Conservation (phyloP, 1,139 yeast species). For the Hemisphaericaspora lyxosophila region DNA sequence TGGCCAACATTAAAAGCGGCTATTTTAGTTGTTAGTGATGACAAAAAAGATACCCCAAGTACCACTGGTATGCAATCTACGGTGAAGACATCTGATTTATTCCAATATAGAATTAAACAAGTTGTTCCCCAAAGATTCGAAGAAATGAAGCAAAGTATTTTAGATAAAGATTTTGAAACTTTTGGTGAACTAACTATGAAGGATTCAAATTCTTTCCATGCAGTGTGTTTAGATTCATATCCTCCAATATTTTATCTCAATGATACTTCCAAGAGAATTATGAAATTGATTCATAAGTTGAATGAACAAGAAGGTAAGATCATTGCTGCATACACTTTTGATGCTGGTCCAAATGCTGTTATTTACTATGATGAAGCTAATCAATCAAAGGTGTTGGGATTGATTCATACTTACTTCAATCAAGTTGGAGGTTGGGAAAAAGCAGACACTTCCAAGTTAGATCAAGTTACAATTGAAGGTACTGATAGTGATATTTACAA, state of each 20-base stretch:
- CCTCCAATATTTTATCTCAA: constrained; percentile 96
- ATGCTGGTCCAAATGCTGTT: constrained; percentile 99
- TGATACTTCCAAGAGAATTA: constrained; percentile 89
- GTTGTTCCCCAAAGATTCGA: constrained; percentile 86
- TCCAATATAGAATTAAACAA: constrained; percentile 68
- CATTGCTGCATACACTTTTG: constrained; percentile 97
- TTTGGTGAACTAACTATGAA: constrained; percentile 93
- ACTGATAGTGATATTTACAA: constrained; percentile 50
- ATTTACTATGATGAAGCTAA: constrained; percentile 78
- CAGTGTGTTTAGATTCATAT: constrained; percentile 89
- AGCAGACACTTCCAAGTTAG: constrained; percentile 25
- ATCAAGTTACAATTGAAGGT: constrained; percentile 40
- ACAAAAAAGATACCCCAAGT: constrained; percentile 90
- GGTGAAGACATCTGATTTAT: constrained; percentile 83
- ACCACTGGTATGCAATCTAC: constrained; percentile 97
- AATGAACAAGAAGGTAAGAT: constrained; percentile 67
- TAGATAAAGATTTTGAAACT: constrained; percentile 64
- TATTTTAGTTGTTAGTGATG: constrained; percentile 87
- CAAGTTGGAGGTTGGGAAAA: constrained; percentile 72
- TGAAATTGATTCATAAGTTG: constrained; percentile 76
- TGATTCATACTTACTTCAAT: constrained; percentile 53
- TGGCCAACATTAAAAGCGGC: constrained; percentile 96
- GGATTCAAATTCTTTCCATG: constrained; percentile 96
- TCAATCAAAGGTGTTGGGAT: constrained; percentile 65
- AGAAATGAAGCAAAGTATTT: constrained; percentile 77